These are phyloP conservation scores for Escallonia herrerae DNA, from an alignment of 129 eudicot genomes.

Conservation along the genomic window DNA sequence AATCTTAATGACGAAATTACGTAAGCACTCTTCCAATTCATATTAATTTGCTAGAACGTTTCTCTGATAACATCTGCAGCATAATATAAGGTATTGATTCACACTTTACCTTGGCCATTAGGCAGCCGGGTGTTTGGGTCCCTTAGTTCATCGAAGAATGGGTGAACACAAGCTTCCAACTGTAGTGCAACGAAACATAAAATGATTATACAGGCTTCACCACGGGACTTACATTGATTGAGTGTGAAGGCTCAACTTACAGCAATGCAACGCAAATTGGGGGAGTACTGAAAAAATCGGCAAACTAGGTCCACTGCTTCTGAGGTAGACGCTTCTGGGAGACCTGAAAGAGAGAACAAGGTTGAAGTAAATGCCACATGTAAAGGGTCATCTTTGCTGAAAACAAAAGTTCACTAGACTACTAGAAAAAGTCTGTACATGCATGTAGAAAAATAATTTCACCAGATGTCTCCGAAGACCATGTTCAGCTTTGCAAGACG, in stretches of 20 bases:
- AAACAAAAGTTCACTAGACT: background rate
- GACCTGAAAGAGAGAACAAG: constrained; percentile 46
- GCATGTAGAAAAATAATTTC: background rate
- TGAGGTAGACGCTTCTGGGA: constrained; percentile 93
- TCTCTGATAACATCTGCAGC: background rate
- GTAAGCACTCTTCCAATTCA: too few species aligned
- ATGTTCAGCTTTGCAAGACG: background rate
- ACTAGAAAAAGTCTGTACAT: background rate
- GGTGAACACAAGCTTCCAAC: constrained; percentile 99
- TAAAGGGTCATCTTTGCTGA: background rate
- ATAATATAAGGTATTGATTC: background rate
- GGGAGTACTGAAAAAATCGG: constrained; percentile 94
- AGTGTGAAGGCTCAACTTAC: constrained; percentile 42
- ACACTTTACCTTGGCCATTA: constrained; percentile 46
- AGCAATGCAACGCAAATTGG: constrained; percentile 97
- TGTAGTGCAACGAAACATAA: constrained; percentile 13
- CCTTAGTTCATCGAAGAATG: constrained; percentile 94
- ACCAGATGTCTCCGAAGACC: background rate
- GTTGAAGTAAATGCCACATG: background rate
- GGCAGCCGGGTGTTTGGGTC: constrained; percentile 90
- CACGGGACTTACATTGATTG: background rate
- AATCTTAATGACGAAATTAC: background rate
- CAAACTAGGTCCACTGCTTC: constrained; percentile 98
- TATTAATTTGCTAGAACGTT: background rate
- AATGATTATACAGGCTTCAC: background rate